A percentile compares a stretch with the other conserved stretches of the same genome.
Evolutionary conservation across 148 eudicot species (phyloP).

Genomic region (Vaccinium corymbosum): DNA sequence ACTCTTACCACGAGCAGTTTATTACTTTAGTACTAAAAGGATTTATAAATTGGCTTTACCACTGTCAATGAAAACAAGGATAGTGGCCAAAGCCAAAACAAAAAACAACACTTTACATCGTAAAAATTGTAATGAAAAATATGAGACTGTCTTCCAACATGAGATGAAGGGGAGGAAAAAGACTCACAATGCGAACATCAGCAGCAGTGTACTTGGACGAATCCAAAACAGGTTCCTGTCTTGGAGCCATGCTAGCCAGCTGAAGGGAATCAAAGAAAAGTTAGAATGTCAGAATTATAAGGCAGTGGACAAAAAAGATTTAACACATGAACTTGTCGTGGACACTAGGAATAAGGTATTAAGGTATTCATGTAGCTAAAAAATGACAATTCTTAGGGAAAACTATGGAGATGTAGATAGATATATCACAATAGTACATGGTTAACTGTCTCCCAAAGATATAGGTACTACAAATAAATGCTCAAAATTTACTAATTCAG

Average conservation of each 20-base stretch:
- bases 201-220: slow-evolving; percentile 78
- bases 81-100: neutral
- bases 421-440: neutral
- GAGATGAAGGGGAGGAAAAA: slow-evolving; percentile 1
- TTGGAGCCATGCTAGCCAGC: slow-evolving; percentile 50
- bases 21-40: neutral
- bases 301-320: neutral
- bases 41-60: neutral
- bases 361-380: neutral
- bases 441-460: neutral
- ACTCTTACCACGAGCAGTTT: neutral
- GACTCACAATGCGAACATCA: slow-evolving; percentile 94
- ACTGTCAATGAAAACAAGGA: neutral
- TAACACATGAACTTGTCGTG: neutral
- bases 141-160: neutral
- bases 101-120: neutral
- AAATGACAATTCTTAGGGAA: neutral
- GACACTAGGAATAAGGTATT: neutral
- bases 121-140: neutral
- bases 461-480: neutral
- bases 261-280: slow-evolving; percentile 24
- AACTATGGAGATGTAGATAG: neutral
- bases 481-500: neutral
- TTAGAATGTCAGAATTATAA: neutral
- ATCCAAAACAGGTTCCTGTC: slow-evolving; percentile 71